phyloP scores from a whole-genome alignment of 257 asterid species.

The Solanum infundibuliforme region DNA sequence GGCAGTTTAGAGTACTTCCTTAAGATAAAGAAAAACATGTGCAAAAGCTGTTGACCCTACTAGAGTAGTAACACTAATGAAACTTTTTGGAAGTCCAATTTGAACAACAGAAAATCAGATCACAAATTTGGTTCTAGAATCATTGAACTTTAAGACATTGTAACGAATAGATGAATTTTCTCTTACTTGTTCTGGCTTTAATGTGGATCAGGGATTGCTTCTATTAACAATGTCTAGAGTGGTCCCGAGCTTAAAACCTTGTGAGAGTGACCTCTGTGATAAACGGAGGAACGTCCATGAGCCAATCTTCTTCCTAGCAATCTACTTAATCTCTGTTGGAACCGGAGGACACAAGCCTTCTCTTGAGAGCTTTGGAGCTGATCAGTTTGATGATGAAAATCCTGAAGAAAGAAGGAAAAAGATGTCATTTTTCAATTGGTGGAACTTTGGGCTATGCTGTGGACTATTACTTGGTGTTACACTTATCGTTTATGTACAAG shows the following conservation, averaged over 20 bases:
- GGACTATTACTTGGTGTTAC: constrained; percentile 71
- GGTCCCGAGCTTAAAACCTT: constrained; percentile 46
- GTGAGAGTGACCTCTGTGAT: constrained; percentile 14
- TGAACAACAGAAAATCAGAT: neutral
- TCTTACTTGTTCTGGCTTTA: neutral
- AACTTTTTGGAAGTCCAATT: neutral
- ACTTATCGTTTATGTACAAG: constrained; percentile 52
- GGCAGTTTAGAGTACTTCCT: neutral
- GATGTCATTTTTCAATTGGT: constrained; percentile 93
- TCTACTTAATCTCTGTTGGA: constrained; percentile 69
- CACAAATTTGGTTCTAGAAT: neutral
- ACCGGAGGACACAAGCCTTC: constrained; percentile 93
- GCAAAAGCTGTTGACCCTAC: neutral
- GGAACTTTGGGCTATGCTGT: constrained; percentile 64
- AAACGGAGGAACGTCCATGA: constrained; percentile 40
- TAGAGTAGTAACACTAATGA: neutral
- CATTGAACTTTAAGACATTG: neutral
- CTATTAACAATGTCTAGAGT: constrained; percentile 59
- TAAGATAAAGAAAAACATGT: neutral
- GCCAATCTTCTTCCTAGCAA: constrained; percentile 53
- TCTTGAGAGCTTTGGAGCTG: constrained; percentile 93
- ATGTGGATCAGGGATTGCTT: constrained; percentile 51
- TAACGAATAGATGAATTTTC: neutral
- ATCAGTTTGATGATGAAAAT: constrained; percentile 86
- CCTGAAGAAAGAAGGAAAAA: constrained; percentile 48